Conservation (phyloP, 225 moss, liverwort and hornwort genomes). For the Neckera pumila region DNA sequence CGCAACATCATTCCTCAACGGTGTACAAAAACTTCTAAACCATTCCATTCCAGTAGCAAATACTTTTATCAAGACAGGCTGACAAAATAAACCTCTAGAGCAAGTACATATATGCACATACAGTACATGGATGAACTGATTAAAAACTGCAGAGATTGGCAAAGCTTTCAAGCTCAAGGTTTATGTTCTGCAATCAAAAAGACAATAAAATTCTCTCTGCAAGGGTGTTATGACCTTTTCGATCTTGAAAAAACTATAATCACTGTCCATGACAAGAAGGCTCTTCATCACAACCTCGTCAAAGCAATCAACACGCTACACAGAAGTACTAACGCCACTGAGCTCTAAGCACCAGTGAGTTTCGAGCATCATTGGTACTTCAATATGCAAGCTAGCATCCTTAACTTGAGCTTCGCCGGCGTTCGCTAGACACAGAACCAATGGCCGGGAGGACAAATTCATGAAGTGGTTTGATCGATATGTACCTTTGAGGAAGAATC, state of each 20-base stretch:
- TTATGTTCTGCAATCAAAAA: not conserved
- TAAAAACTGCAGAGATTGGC: no score
- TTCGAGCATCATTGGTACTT: no score
- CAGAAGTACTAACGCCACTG: not conserved
- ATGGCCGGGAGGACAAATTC: not conserved
- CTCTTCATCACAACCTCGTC: not conserved
- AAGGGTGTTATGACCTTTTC: not conserved
- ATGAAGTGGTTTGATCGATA: no score
- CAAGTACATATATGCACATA: no score
- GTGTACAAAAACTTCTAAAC: not conserved
- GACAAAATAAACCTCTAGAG: not conserved
- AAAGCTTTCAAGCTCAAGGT: not conserved
- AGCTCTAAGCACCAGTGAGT: not conserved
- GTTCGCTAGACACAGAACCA: not conserved
- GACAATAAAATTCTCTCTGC: not conserved
- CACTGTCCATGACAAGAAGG: not conserved
- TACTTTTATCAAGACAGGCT: no score
- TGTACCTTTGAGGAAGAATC: conserved; percentile 63
- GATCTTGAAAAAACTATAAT: not conserved
- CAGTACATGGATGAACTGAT: no score
- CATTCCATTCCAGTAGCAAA: not conserved
- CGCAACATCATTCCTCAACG: not conserved
- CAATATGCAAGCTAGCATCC: no score
- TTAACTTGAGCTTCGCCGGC: no score
- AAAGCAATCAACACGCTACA: not conserved